Base-by-base conservation (phyloP, 192 early-diverging fungal genomes). In the Podila verticillata region DNA sequence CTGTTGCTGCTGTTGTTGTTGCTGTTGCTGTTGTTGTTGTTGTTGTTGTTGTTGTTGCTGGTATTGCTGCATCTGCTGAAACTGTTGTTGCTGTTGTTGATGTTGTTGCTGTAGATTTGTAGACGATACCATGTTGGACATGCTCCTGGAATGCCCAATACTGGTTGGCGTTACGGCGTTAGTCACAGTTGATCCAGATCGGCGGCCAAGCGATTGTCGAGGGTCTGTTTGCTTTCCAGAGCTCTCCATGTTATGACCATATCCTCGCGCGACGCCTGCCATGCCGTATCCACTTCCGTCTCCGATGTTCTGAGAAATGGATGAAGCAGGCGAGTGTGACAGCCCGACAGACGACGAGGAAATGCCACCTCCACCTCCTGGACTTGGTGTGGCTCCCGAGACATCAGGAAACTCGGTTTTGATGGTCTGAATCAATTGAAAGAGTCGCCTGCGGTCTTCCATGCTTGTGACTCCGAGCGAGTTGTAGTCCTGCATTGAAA, bases 401-500 rank as follows among this genome's bases (percentile, higher is more conserved):
- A 54, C 51, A 54, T 54, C 51, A 54, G 51, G 51, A 3, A 54
- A 54, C 34, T 83, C 69, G 34, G 72, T 47, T 58, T 78, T 83
- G 65, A 83, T 73, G 47, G 51, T 68, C 63, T 83, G 82, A 32
- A 77, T 73, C 63, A 86, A 72, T 44, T 86, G 85, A 66, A 90
- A 90, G 29, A 89, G 68, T 31, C 80, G 83, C 70, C 84, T 84
- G 65, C 92, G 80, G 66, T 91, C 89, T 31, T 88, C 83, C 77
- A 88, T 88, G 19, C 85, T 82, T 30, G 83, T 88, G 31, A 91
- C 88, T n/a, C 89, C 89, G 32, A 91, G 62, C 20, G 77, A 77
- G 32, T 72, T 83, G 64, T 89, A 91, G 69, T 91, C 92, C 68
- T 94, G 93, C 92, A 96, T 94, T n/a, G 91, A 92, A 57, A 96